These are phyloP conservation scores for Plantago major DNA, from an alignment of 257 asterid species.

Conservation along the genomic window DNA sequence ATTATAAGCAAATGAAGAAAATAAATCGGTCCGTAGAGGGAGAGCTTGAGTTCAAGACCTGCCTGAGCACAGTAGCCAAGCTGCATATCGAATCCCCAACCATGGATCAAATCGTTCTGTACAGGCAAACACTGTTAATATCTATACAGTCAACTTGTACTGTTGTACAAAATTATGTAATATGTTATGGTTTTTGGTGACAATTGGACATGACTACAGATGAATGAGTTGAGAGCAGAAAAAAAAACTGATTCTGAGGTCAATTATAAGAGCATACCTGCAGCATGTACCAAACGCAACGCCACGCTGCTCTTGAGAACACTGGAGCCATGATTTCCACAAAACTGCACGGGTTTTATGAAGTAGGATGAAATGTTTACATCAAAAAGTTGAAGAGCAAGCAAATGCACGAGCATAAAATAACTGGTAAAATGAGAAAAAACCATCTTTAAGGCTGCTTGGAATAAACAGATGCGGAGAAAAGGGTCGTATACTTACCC, in stretches of 20 bases:
- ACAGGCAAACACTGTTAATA: neutral
- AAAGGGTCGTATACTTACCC: conserved; percentile 48
- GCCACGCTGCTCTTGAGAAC: conserved; percentile 89
- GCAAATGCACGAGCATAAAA: too few relatives aligned
- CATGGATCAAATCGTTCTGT: conserved; percentile 93
- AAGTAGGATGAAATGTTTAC: neutral
- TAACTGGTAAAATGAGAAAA: neutral
- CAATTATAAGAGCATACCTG: conserved; percentile 42
- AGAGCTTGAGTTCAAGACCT: conserved; percentile 17
- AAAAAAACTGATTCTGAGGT: neutral
- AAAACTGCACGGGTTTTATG: conserved; percentile 50
- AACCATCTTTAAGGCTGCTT: neutral
- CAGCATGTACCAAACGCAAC: conserved; percentile 82
- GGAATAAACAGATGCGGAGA: neutral
- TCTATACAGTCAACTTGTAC: neutral
- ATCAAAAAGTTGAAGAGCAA: too few relatives aligned
- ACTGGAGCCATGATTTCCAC: conserved; percentile 99
- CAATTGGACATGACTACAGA: too few relatives aligned
- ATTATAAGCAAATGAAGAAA: conserved; percentile 6
- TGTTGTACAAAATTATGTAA: neutral
- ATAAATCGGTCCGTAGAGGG: neutral
- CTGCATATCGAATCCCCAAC: conserved; percentile 93
- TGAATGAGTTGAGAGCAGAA: neutral
- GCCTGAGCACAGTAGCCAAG: conserved; percentile 98
- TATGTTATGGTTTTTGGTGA: neutral